Percentiles rank a stretch among this genome's conserved stretches.
These are phyloP conservation scores for Sicyos edulis DNA, from an alignment of 306 rosid species.

Conservation along the genomic window DNA sequence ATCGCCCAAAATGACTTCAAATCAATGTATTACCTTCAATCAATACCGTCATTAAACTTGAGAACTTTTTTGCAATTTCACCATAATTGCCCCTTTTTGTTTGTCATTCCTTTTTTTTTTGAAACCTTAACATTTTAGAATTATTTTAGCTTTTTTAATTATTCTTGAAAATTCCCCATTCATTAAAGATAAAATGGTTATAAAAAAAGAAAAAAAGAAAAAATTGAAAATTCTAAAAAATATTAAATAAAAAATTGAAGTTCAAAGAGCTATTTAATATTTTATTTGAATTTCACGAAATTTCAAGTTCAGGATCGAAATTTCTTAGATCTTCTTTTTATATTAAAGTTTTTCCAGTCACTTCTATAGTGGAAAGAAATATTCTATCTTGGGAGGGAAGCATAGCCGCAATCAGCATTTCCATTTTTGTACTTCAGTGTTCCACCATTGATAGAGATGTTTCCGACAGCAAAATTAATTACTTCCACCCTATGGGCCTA, in stretches of 20 bases:
- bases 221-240: background rate
- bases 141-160: no score
- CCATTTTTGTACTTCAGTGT: background rate
- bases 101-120: no score
- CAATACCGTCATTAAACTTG: no score
- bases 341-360: background rate
- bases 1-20: no score
- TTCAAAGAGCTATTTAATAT: background rate
- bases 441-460: background rate
- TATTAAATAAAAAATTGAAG: background rate
- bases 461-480: slow-evolving; percentile 4
- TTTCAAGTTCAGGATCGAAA: background rate
- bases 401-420: background rate
- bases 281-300: background rate
- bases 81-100: no score
- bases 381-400: slow-evolving; percentile 10
- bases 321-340: no score
- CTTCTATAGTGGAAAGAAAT: background rate
- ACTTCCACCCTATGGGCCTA: background rate
- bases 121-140: no score
- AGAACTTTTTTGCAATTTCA: no score
- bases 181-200: no score
- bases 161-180: no score
- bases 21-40: no score
- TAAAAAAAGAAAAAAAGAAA: background rate